Percentiles rank a stretch among this genome's conserved stretches.
These are phyloP conservation scores for Macrotyloma uniflorum DNA, from an alignment of 306 rosid genomes.

Conservation along the genomic window DNA sequence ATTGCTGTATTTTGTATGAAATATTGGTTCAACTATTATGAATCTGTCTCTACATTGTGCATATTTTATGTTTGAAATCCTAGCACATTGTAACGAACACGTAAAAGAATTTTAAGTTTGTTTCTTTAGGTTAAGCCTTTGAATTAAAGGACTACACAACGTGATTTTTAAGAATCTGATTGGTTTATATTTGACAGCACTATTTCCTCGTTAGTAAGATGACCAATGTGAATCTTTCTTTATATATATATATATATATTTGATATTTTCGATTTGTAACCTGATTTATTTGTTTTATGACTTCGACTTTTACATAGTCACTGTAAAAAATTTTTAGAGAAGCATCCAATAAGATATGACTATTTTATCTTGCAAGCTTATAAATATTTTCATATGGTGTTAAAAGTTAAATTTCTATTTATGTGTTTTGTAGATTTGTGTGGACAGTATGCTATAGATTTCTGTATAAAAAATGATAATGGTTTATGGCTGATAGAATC, in stretches of 20 bases:
- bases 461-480: background rate
- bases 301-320: background rate
- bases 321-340: background rate
- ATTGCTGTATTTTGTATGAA: background rate
- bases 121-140: too few relatives aligned
- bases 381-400: too few relatives aligned
- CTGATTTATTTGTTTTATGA: background rate
- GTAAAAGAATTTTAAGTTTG: too few relatives aligned
- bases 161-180: background rate
- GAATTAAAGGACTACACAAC: background rate
- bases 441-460: background rate
- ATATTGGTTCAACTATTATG: background rate
- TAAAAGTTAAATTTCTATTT: background rate
- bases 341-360: too few relatives aligned
- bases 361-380: too few relatives aligned
- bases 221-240: background rate
- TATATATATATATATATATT: background rate
- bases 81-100: background rate
- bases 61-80: background rate
- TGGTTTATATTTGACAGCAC: background rate
- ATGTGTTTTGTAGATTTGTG: too few relatives aligned
- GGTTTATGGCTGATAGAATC: background rate
- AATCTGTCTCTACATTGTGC: background rate
- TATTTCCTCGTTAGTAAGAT: background rate
- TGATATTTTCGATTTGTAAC: background rate